phyloP scores from a whole-genome alignment of 2,329 filamentous ascomycete species.

The Aspergillus alliaceus region DNA sequence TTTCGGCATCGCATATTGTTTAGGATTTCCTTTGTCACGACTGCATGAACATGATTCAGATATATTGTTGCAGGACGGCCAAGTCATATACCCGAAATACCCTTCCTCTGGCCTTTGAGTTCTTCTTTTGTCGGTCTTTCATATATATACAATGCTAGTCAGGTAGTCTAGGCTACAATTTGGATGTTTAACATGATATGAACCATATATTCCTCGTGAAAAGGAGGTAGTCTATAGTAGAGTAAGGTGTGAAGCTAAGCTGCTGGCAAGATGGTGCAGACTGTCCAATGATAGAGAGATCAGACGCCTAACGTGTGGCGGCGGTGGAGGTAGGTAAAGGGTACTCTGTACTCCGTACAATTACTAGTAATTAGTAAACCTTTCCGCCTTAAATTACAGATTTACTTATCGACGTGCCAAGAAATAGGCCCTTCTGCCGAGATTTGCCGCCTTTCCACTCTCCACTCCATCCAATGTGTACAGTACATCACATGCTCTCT shows the following conservation, averaged over 20 bases:
- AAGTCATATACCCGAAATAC: slow-evolving; percentile 5
- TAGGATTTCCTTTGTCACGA: slow-evolving; percentile 6
- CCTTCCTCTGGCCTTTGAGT: not conserved
- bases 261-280: too few species aligned
- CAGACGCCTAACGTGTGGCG: not conserved
- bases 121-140: not conserved
- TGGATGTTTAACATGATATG: not conserved
- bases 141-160: not conserved
- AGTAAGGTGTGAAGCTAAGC: too few species aligned
- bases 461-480: not conserved
- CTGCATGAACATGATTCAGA: slow-evolving; percentile 5
- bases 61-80: slow-evolving; percentile 9
- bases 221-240: not conserved
- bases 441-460: not conserved
- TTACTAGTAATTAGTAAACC: not conserved
- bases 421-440: not conserved
- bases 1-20: not conserved
- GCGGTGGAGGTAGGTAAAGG: too few species aligned
- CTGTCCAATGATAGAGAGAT: not conserved
- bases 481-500: not conserved
- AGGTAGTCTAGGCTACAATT: not conserved
- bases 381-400: too few species aligned
- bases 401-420: not conserved
- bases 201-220: not conserved
- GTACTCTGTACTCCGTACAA: too few species aligned